Base-by-base conservation (phyloP, 2,329 filamentous ascomycete species). In the Beauveria sp. region DNA sequence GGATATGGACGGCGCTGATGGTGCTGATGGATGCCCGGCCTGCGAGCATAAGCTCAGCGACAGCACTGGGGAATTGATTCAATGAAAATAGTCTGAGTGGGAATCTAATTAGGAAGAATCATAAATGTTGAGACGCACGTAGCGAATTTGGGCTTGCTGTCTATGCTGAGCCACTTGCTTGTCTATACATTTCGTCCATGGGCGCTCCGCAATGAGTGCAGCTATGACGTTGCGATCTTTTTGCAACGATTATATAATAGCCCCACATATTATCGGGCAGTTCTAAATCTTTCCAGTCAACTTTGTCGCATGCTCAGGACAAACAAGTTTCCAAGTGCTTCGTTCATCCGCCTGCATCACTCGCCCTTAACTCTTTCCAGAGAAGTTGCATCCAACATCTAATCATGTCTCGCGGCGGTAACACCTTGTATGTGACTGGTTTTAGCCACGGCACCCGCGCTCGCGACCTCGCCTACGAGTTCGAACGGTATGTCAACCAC, bases 401-500 rank as follows among this genome's bases (percentile, higher is more conserved):
- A 71, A 79, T 65, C 74, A 96, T 96, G 92, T 96, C 93, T 86
- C 91, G 92, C 75, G 87, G 90, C 76, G 89, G 91, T 70, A 96
- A 90, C 65, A 98, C 93, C 63, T 90, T 98, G 70, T 98, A 98
- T 83, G 93, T 98, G 78, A 96, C 93, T 74, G 95, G 95, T 85
- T 99, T 99, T 79, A 96, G 93, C 85, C 92, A 96, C 80, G 92
- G 93, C 78, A 97, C 93, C 77, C 91, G 95, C 83, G 92, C 95
- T 77, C 91, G 95, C 87, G 93, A 99, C 84, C 90, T 98, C 77
- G 92, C 93, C 83, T 97, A 96, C 90, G 93, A 98, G 85, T 98
- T 98, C 90, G 93, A 98, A 93, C 92, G 93, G 91, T 97, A 96
- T 87, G 93, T 96, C 84, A 83, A 77, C 80, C 79, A 80, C 74